A percentile compares a stretch with the other conserved stretches of the same genome.
Conservation (phyloP, 345 rosid species). For the Salix viminalis region DNA sequence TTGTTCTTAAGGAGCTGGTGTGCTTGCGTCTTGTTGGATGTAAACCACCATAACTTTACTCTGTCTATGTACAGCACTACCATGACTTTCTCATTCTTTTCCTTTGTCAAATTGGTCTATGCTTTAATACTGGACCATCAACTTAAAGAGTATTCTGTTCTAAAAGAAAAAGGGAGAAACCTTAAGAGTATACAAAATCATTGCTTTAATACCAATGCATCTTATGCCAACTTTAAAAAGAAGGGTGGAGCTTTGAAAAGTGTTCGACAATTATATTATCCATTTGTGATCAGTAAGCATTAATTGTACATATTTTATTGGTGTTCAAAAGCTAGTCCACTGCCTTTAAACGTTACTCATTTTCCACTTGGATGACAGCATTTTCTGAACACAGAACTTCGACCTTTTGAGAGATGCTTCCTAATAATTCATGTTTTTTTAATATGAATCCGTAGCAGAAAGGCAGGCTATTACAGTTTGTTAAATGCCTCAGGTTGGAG, state of each 20-base stretch:
- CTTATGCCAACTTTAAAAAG: background rate
- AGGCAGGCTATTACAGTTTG: background rate
- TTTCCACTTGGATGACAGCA: background rate
- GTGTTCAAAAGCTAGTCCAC: background rate
- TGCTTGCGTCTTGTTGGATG: background rate
- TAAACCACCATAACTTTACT: background rate
- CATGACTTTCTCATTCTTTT: background rate
- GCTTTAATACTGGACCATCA: background rate
- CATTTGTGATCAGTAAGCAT: too few relatives aligned
- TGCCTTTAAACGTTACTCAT: background rate
- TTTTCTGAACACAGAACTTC: background rate
- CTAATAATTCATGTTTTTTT: background rate
- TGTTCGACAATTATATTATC: background rate
- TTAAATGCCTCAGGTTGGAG: slow-evolving; percentile 63
- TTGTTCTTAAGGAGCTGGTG: background rate
- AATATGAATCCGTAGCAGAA: background rate
- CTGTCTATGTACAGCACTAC: background rate
- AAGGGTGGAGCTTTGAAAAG: background rate
- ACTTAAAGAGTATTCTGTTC: background rate
- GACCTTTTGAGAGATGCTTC: background rate
- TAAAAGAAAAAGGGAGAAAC: too few relatives aligned
- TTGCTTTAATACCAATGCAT: background rate
- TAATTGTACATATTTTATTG: background rate
- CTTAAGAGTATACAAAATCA: background rate
- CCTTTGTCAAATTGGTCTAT: background rate